Evolutionary conservation across 2,329 filamentous ascomycete genomes (phyloP).

Genomic region (Coniella vitis): DNA sequence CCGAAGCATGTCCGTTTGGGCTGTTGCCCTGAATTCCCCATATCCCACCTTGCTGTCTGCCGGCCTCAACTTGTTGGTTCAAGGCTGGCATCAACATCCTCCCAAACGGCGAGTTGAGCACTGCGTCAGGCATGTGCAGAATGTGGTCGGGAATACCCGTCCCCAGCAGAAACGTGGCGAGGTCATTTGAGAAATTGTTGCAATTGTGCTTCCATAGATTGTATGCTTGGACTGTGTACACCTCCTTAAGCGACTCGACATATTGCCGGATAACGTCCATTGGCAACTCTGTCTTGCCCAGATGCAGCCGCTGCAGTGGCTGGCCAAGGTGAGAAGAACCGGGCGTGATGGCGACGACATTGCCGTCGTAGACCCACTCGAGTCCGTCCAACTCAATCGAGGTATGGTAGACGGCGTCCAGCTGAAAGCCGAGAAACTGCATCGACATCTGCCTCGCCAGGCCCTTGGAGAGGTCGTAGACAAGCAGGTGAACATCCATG

Average conservation of each 20-base stretch:
- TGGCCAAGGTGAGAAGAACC: conserved; percentile 81
- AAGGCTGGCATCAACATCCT: conserved; percentile 76
- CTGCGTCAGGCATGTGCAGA: conserved; percentile 72
- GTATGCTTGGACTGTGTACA: conserved; percentile 81
- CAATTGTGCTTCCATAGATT: conserved; percentile 90
- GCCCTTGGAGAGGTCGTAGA: conserved; percentile 70
- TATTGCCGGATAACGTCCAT: conserved; percentile 82
- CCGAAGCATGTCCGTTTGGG: conserved; percentile 22
- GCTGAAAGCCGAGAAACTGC: conserved; percentile 49
- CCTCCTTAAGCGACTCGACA: conserved; percentile 70
- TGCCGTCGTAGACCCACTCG: conserved; percentile 87
- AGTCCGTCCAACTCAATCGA: conserved; percentile 76
- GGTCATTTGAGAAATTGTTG: conserved; percentile 95
- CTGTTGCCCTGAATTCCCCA: conserved; percentile 43
- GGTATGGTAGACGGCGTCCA: conserved; percentile 94
- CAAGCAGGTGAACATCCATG: conserved; percentile 72
- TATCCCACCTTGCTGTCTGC: conserved; percentile 39
- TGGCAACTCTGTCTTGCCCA: conserved; percentile 73
- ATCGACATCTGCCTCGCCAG: conserved; percentile 48
- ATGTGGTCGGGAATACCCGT: conserved; percentile 86
- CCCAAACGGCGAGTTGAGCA: conserved; percentile 80
- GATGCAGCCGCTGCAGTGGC: conserved; percentile 66
- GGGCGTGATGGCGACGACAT: conserved; percentile 73
- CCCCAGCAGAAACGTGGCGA: conserved; percentile 82
- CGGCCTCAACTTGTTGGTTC: conserved; percentile 43